Percentiles rank a stretch among this genome's conserved stretches.
Evolutionary conservation across 306 rosid species (phyloP).

Genomic region (Arachis hypogaea): DNA sequence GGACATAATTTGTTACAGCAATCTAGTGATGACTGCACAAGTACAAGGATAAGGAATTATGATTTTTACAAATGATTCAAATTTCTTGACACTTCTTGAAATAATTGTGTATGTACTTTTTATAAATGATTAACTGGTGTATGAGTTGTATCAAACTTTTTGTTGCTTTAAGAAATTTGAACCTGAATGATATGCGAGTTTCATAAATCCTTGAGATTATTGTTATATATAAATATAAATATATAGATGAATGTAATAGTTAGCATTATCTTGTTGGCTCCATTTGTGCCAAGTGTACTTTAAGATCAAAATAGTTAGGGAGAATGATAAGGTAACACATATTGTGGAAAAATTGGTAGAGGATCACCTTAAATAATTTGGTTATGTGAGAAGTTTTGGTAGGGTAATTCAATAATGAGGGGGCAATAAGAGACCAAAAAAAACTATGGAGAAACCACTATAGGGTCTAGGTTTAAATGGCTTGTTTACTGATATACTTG

Average conservation of each 20-base stretch:
- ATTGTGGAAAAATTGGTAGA: not conserved
- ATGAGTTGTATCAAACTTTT: slow-evolving; percentile 7
- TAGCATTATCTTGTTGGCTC: slow-evolving; percentile 5
- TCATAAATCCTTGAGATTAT: slow-evolving; percentile 8
- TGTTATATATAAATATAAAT: not conserved
- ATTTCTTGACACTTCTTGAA: slow-evolving; percentile 12
- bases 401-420: not conserved
- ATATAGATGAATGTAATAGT: slow-evolving; percentile 18
- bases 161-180: slow-evolving; percentile 27
- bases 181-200: slow-evolving; percentile 16
- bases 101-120: not conserved
- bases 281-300: slow-evolving; percentile 31
- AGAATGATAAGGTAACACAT: not conserved
- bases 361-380: not conserved
- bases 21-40: slow-evolving; percentile 24
- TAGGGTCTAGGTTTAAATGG: not conserved
- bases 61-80: slow-evolving; percentile 11
- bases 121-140: not conserved
- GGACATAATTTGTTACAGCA: slow-evolving; percentile 1
- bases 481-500: not conserved
- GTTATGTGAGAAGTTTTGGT: not conserved
- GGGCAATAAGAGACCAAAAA: not conserved
- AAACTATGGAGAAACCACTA: not conserved
- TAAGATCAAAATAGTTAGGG: not conserved
- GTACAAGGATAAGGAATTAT: slow-evolving; percentile 15